Base-by-base conservation (phyloP, 73 alveolate species). In the Symbiodinium natans region DNA sequence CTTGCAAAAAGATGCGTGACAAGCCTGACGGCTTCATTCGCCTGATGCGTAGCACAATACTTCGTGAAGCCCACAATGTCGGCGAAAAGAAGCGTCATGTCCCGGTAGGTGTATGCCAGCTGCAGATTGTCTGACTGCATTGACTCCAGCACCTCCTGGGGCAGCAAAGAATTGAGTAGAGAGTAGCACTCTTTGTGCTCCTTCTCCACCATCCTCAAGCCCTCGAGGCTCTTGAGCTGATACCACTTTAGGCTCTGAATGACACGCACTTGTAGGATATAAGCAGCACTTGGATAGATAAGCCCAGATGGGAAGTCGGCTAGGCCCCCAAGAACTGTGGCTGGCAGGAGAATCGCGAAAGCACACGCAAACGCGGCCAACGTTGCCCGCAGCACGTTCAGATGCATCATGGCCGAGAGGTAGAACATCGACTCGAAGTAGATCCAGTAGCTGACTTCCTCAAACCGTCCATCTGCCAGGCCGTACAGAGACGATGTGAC, bases 51-150 rank as follows among this genome's bases (percentile, higher is more conserved):
- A 52, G 54, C 36, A 85, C 94, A 88, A 59, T 80, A 89, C 86
- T 43, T 48, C n/a, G 98, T 92, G 82, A 92, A 92, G 88, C 98
- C 98, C 43, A 71, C 88, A 25, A 92, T 92, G 90, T 92, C 98
- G 11, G 98, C 98, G 34, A 92, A 92, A 11, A 92, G 90, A 34
- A 92, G 31, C 36, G 98, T 73, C 98, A 92, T 46, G 59, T 92
- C 90, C 83, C 56, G 2, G 68, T 41, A 77, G 52, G 39, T 63
- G 36, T 40, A 63, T 46, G 96, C 96, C 40, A 89, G 73, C 96
- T 89, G 86, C 96, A 89, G 43, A n/a, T 10, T 89, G 96, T 89
- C 82, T 48, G 87, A 34, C 75, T 89, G 86, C 96, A 89, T 89
- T n/a, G 75, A 40, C 34, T 63, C 85, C 82, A 89, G 48, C 52